phyloP scores from a whole-genome alignment of 495 filamentous ascomycete genomes.

The Neurospora intermedia region DNA sequence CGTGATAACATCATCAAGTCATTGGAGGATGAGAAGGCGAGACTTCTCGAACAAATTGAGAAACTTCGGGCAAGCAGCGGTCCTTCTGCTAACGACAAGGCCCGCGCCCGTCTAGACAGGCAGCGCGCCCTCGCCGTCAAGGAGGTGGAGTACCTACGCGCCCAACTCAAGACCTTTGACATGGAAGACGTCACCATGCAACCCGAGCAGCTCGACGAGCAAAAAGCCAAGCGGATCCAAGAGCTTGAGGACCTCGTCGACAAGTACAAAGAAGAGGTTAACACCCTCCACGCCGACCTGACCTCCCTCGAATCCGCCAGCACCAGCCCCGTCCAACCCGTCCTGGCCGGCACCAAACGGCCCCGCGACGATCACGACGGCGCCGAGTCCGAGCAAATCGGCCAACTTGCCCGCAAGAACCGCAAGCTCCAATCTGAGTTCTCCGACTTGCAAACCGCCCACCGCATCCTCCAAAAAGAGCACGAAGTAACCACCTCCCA shows the following conservation, averaged over 20 bases:
- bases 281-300: constrained; percentile 60
- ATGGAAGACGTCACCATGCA: constrained; percentile 81
- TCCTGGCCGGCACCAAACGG: constrained; percentile 43
- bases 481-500: constrained; percentile 60
- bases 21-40: constrained; percentile 57
- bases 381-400: constrained; percentile 64
- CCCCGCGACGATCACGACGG: constrained; percentile 42
- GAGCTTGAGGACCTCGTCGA: constrained; percentile 81
- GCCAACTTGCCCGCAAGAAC: constrained; percentile 74
- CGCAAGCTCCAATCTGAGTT: constrained; percentile 73
- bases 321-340: constrained; percentile 16
- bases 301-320: constrained; percentile 43
- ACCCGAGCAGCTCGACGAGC: constrained; percentile 62
- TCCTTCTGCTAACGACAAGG: constrained; percentile 43
- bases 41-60: constrained; percentile 56
- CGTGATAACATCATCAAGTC: constrained; percentile 66
- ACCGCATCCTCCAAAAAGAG: constrained; percentile 60
- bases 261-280: constrained; percentile 75
- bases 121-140: constrained; percentile 77
- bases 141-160: constrained; percentile 87
- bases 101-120: constrained; percentile 61
- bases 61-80: constrained; percentile 43
- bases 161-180: constrained; percentile 85
- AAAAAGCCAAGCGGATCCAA: constrained; percentile 63
- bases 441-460: constrained; percentile 52